Evolutionary conservation across 306 rosid species (phyloP).

Genomic region (Crotalaria pallida): DNA sequence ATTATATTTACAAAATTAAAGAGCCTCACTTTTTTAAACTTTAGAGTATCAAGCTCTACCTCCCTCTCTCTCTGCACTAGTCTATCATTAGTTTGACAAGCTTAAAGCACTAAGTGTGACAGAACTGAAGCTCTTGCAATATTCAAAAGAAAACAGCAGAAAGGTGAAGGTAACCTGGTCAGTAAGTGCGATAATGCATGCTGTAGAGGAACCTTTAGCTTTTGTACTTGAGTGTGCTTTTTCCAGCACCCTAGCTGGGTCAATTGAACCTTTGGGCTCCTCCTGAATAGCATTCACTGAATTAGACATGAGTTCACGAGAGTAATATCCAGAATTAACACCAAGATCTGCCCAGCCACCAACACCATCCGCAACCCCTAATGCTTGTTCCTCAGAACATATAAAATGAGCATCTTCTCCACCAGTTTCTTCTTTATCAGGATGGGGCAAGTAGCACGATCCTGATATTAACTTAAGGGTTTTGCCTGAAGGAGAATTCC

Average conservation of each 20-base stretch:
- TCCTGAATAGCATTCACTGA: constrained; percentile 78
- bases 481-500: constrained; percentile 57
- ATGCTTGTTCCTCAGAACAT: constrained; percentile 84
- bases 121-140: constrained; percentile 1
- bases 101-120: background rate
- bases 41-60: background rate
- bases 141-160: constrained; percentile 1
- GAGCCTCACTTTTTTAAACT: background rate
- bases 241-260: constrained; percentile 91
- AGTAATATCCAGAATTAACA: constrained; percentile 77
- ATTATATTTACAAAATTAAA: too few relatives aligned
- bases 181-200: constrained; percentile 91
- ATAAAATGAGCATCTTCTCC: constrained; percentile 99
- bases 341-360: constrained; percentile 99
- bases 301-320: constrained; percentile 91
- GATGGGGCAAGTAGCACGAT: constrained; percentile 95
- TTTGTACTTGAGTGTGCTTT: constrained; percentile 90
- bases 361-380: constrained; percentile 99
- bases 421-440: constrained; percentile 95
- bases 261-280: constrained; percentile 94
- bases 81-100: background rate
- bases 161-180: constrained; percentile 55
- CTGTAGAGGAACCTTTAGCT: constrained; percentile 94
- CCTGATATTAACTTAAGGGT: constrained; percentile 70
- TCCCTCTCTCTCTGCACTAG: background rate